Percentiles rank a stretch among this genome's conserved stretches.
Conservation (phyloP, 257 asterid species). For the Nemophila menziesii region DNA sequence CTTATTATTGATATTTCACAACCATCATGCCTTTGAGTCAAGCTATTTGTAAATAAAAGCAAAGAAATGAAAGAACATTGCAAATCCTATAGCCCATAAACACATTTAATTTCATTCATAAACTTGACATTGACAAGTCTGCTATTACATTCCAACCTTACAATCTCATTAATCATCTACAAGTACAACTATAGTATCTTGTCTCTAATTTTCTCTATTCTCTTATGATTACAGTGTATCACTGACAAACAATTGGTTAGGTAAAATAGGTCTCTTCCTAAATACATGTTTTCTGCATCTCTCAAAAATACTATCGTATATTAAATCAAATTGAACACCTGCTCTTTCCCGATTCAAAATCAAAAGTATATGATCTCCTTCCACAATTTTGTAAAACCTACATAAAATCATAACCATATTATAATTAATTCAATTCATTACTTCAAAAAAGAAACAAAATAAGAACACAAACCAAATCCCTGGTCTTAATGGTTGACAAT, state of each 20-base stretch:
- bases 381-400: slow-evolving; percentile 92
- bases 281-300: slow-evolving; percentile 85
- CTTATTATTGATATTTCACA: too few relatives aligned
- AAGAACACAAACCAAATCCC: slow-evolving; percentile 69
- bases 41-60: too few relatives aligned
- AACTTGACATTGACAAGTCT: not conserved
- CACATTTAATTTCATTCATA: not conserved
- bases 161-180: not conserved
- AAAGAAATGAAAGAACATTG: too few relatives aligned
- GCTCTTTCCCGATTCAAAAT: slow-evolving; percentile 90
- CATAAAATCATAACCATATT: not conserved
- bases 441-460: too few relatives aligned
- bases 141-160: not conserved
- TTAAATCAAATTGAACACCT: slow-evolving; percentile 75
- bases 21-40: too few relatives aligned
- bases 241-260: slow-evolving; percentile 27
- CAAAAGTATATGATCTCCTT: slow-evolving; percentile 92
- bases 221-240: slow-evolving; percentile 2
- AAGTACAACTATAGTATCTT: not conserved
- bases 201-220: slow-evolving; percentile 4
- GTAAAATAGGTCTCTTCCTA: slow-evolving; percentile 45
- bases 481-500: slow-evolving; percentile 75
- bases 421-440: too few relatives aligned
- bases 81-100: too few relatives aligned
- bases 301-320: slow-evolving; percentile 87